Conservation (phyloP, 2,329 filamentous ascomycete species). For the Penicillium sp. region DNA sequence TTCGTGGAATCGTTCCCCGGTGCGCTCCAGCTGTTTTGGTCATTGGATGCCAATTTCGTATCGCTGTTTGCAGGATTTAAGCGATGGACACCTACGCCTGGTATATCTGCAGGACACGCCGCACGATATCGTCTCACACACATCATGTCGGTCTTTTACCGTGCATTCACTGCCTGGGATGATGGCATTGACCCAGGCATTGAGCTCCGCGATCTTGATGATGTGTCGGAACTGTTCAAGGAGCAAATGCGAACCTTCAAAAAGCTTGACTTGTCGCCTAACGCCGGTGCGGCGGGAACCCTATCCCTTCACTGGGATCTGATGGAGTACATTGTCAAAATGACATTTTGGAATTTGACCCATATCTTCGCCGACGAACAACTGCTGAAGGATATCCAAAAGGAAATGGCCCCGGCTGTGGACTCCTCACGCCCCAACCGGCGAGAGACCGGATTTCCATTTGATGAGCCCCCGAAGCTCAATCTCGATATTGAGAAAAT, state of each 20-base stretch:
- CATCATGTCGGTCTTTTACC: slow-evolving; percentile 44
- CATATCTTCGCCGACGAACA: slow-evolving; percentile 46
- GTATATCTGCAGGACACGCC: slow-evolving; percentile 50
- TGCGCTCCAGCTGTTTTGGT: slow-evolving; percentile 57
- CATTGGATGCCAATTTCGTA: slow-evolving; percentile 56
- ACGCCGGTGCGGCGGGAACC: slow-evolving; percentile 44
- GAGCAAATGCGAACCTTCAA: slow-evolving; percentile 44
- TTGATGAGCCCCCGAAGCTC: slow-evolving; percentile 46
- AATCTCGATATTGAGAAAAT: slow-evolving; percentile 44
- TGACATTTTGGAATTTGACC: slow-evolving; percentile 55
- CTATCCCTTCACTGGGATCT: slow-evolving; percentile 57
- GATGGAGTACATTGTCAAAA: slow-evolving; percentile 53
- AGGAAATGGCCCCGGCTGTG: slow-evolving; percentile 48
- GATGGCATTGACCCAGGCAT: slow-evolving; percentile 45
- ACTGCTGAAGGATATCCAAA: slow-evolving; percentile 45
- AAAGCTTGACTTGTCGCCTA: slow-evolving; percentile 37
- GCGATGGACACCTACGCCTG: slow-evolving; percentile 56
- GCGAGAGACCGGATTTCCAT: slow-evolving; percentile 41
- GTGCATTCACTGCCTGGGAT: slow-evolving; percentile 44
- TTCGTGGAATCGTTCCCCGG: slow-evolving; percentile 55
- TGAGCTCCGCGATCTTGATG: slow-evolving; percentile 50
- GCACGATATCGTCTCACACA: slow-evolving; percentile 46
- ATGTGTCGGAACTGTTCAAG: slow-evolving; percentile 49
- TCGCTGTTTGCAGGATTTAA: slow-evolving; percentile 58
- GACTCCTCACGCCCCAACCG: slow-evolving; percentile 38